Base-by-base conservation (phyloP, 805 yeast genomes). In the Priceomyces medius region DNA sequence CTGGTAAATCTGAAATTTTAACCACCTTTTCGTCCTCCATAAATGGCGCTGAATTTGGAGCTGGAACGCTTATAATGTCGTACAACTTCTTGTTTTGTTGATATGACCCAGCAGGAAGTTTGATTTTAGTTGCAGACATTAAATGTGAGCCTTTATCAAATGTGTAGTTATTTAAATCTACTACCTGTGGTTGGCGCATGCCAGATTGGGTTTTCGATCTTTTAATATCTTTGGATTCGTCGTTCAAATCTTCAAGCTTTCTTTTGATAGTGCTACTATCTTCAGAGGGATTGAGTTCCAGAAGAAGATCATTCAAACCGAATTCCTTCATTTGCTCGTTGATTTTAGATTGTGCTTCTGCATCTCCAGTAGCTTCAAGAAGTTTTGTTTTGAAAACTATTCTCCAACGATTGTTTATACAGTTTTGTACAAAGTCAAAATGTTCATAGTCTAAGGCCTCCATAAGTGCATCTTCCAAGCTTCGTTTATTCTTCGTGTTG, bases 51-150 rank as follows among this genome's bases (percentile, higher is more conserved):
- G 61, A 47, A 12, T 64, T 59, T 0, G 97, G 96, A 0, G 97
- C 83, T 0, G 99, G 99, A n/a, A 93, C 79, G 47, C 83, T 89
- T 27, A 90, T 86, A 51, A 88, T 95, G 55, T 91, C 98, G 63
- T 91, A 91, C 4, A 77, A 65, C 44, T 78, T 80, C 48, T 81
- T 81, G 9, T 79, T 77, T 44, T 85, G 78, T 54, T 86, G 88
- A 58, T 79, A 85, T 0, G 98, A 85, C 3, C 95, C 96, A 43
- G 76, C 76, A 0, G 99, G 98, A 3, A 93, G 74, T 40, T 75
- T 74, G 17, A 93, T 79, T 45, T 81, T 83, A 1, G 83, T 65
- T 0, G 77, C 72, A 1, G 89, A 76, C 77, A 83, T 73, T 8
- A 85, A 65, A 49, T 79, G 85, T 0, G 85, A 68, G 0, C 93